These are phyloP conservation scores for Metschnikowia lachancei DNA, from an alignment of 805 yeast species.

Conservation along the genomic window DNA sequence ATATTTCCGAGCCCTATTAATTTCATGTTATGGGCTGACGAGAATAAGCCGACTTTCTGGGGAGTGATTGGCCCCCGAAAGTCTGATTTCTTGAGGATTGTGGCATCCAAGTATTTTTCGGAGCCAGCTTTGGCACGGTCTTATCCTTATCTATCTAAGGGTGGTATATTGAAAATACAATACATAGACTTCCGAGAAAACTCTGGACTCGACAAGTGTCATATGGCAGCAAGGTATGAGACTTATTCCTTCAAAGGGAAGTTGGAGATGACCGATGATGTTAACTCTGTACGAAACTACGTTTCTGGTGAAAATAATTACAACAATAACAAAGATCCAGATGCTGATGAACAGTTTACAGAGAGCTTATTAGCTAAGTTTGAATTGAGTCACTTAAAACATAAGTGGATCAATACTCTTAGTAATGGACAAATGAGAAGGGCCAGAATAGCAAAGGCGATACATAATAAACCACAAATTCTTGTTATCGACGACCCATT, in stretches of 20 bases:
- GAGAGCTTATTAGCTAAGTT: constrained; percentile 47
- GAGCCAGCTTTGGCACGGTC: constrained; percentile 52
- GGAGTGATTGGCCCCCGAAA: constrained; percentile 45
- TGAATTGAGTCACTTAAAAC: constrained; percentile 52
- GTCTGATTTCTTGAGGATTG: constrained; percentile 49
- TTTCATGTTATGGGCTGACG: constrained; percentile 23
- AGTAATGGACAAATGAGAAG: constrained; percentile 94
- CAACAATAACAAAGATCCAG: constrained; percentile 32
- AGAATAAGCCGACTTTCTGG: constrained; percentile 26
- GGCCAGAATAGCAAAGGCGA: constrained; percentile 77
- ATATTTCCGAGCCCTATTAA: constrained; percentile 29
- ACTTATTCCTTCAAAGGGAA: constrained; percentile 69
- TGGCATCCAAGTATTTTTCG: constrained; percentile 55
- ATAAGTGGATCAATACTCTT: constrained; percentile 79
- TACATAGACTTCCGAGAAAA: constrained; percentile 35
- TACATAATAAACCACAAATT: constrained; percentile 62
- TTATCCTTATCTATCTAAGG: constrained; percentile 48
- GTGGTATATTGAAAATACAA: constrained; percentile 31
- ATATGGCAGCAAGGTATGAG: constrained; percentile 87
- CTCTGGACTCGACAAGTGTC: constrained; percentile 50
- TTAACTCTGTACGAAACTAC: constrained; percentile 52
- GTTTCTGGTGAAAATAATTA: constrained; percentile 59
- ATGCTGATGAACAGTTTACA: constrained; percentile 36
- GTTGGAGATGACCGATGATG: constrained; percentile 54
- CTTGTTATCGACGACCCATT: constrained; percentile 88